These are phyloP conservation scores for Blastocystis sp. DNA, from an alignment of 352 stramenopile genomes.

Conservation along the genomic window DNA sequence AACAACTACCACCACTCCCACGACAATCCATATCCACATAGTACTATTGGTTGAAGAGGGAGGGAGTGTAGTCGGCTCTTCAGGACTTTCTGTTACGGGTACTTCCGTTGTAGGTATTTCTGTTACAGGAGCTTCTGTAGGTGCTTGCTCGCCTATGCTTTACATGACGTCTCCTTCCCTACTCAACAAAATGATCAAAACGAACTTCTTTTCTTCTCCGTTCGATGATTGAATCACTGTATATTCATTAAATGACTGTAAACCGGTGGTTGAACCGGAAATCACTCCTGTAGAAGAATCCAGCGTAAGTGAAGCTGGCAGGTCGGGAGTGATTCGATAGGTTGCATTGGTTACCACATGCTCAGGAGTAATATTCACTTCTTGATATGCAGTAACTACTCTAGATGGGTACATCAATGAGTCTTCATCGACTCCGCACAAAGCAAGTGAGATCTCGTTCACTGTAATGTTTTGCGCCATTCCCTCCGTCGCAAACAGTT, in stretches of 20 bases:
- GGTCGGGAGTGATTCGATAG: neutral
- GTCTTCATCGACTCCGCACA: neutral
- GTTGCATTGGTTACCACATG: neutral
- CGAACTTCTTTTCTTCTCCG: neutral
- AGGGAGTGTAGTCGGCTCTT: neutral
- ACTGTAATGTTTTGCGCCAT: neutral
- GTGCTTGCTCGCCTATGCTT: neutral
- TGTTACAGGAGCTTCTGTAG: neutral
- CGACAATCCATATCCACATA: neutral
- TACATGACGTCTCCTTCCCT: neutral
- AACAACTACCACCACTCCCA: conserved; percentile 9
- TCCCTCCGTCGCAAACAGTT: neutral
- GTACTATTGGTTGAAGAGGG: neutral
- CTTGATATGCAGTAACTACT: neutral
- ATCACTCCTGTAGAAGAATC: neutral
- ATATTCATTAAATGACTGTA: neutral
- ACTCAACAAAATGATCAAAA: neutral
- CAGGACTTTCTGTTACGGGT: neutral
- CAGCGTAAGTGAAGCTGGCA: neutral
- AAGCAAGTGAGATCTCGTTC: neutral
- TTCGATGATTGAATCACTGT: neutral
- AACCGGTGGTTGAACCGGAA: neutral
- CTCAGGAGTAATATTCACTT: neutral
- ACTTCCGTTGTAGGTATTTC: too few species aligned
- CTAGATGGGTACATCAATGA: neutral